Evolutionary conservation across 2,329 filamentous ascomycete species (phyloP).

Genomic region (Aspergillus brunneoviolaceus): DNA sequence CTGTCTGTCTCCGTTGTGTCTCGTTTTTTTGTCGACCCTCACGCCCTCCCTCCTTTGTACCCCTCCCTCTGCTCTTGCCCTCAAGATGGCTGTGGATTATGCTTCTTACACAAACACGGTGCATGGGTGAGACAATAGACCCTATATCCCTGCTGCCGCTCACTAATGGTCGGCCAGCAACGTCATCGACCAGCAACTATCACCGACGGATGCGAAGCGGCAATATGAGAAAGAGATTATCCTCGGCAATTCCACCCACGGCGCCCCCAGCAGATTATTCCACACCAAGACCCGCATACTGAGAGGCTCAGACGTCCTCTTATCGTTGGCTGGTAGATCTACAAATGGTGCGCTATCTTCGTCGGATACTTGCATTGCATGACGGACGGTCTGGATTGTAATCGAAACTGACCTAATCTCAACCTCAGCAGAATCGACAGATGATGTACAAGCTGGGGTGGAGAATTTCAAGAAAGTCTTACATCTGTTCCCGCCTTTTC

Average conservation of each 20-base stretch:
- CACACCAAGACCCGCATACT: constrained; percentile 20
- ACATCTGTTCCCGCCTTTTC: constrained; percentile 29
- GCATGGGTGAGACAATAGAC: constrained; percentile 14
- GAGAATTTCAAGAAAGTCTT: constrained; percentile 28
- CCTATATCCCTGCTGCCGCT: neutral
- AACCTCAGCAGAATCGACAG: constrained; percentile 7
- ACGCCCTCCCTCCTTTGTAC: neutral
- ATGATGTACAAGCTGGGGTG: constrained; percentile 19
- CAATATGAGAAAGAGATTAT: constrained; percentile 23
- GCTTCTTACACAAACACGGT: constrained; percentile 10
- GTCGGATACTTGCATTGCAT: constrained; percentile 7
- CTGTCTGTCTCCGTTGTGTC: neutral
- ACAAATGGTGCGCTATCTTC: constrained; percentile 18
- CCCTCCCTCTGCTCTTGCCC: neutral
- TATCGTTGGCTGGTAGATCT: constrained; percentile 22
- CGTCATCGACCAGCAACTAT: constrained; percentile 7
- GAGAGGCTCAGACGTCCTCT: constrained; percentile 24
- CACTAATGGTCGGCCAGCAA: constrained; percentile 13
- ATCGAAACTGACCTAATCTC: constrained; percentile 5
- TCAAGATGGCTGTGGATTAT: constrained; percentile 13
- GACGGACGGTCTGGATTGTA: constrained; percentile 2
- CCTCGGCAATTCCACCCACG: constrained; percentile 14
- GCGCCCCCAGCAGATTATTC: constrained; percentile 12
- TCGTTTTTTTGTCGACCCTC: neutral
- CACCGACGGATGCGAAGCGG: constrained; percentile 12